Base-by-base conservation (phyloP, 805 yeast species). In the Yamadazyma endophytica region DNA sequence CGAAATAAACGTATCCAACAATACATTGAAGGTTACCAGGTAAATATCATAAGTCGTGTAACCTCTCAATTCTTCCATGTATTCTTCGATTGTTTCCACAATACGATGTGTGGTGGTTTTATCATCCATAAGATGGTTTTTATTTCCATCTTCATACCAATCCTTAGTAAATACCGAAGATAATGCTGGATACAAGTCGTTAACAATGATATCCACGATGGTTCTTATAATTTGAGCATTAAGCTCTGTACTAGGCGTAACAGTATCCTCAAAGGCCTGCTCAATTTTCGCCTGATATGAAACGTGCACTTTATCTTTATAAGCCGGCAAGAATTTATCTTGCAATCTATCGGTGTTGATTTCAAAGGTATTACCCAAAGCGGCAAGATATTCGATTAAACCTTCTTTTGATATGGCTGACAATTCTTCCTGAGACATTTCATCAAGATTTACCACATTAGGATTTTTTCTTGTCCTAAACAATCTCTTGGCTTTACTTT, bases 361-460 rank as follows among this genome's bases (percentile, higher is more conserved):
- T 40, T 83, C 92, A 56, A 83, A 94, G 44, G 89, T 92, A 56
- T 87, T 87, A 2, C 89, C 90, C 12, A 85, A 68, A 0, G 95
- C 95, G 11, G 84, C 73, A 31, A 84, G 58, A 56, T 87, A 87
- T 48, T 87, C 96, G 23, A 81, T 67, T 18, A 87, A 61, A 2
- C 96, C 96, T 15, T 84, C 80, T 66, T 36, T 64, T 4, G 70
- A 59, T 16, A 64, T 54, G 11, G 50, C 46, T 5, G 56, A 55
- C 16, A 58, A 44, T 40, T 65, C 58, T 34, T 64, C 68, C 6
- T 54, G 54, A 0, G 67, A 46, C 68, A 65, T 60, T 38, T 54
- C 60, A 15, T 64, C 69, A 31, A 62, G 35, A 37, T 65, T 68
- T 14, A 48, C 35, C 17, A 46, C 27, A 16, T 32, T 38, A 21